Evolutionary conservation across 768 basidiomycete genomes (phyloP).

Genomic region (Suillus cothurnatus): DNA sequence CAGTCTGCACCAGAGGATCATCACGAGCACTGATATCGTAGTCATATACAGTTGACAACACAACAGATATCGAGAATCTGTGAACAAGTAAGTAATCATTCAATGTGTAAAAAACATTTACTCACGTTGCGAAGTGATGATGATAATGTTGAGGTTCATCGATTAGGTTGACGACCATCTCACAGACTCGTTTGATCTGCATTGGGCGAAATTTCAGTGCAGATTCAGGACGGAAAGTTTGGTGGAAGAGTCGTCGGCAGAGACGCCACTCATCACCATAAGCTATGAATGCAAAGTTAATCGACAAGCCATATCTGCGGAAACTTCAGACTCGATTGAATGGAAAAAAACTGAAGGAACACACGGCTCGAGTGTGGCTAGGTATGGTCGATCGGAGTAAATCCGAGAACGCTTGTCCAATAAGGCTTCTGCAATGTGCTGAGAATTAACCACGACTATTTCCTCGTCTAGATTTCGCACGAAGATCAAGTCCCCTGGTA

Average conservation of each 20-base stretch:
- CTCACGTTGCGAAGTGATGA: slow-evolving; percentile 20
- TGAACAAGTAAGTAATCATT: background rate
- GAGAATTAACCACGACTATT: slow-evolving; percentile 7
- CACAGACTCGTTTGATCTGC: slow-evolving; percentile 26
- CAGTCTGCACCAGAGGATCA: slow-evolving; percentile 2
- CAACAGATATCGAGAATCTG: slow-evolving; percentile 7
- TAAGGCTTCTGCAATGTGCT: slow-evolving; percentile 3
- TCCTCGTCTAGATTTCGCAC: slow-evolving; percentile 3
- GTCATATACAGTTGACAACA: slow-evolving; percentile 9
- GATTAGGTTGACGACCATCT: slow-evolving; percentile 27
- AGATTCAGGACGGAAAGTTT: slow-evolving; percentile 38
- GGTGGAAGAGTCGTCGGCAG: slow-evolving; percentile 39
- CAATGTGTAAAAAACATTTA: background rate
- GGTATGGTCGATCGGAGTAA: slow-evolving; percentile 13
- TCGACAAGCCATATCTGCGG: slow-evolving; percentile 4
- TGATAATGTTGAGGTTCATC: slow-evolving; percentile 31
- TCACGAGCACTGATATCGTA: slow-evolving; percentile 2
- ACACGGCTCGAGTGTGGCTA: slow-evolving; percentile 6
- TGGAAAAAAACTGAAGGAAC: background rate
- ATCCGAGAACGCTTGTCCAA: slow-evolving; percentile 14
- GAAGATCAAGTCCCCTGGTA: slow-evolving; percentile 8
- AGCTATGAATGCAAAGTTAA: slow-evolving; percentile 1
- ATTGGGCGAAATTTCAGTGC: slow-evolving; percentile 24
- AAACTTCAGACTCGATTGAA: background rate
- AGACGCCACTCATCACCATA: slow-evolving; percentile 23